These are phyloP conservation scores for Hygrocybe punicea DNA, from an alignment of 768 basidiomycete genomes.

Conservation along the genomic window DNA sequence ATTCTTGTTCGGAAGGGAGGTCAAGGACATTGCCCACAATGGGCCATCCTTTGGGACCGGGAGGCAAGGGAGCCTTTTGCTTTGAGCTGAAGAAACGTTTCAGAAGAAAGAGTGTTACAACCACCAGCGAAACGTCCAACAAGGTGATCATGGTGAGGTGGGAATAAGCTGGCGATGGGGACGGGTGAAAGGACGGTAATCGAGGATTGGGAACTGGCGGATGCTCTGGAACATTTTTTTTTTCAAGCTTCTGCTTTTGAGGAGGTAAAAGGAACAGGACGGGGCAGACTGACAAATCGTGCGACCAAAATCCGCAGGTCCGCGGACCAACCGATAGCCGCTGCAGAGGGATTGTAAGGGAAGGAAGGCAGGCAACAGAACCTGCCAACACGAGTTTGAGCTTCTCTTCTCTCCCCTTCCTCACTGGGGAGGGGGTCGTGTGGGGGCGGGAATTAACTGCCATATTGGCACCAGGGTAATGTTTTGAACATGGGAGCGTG, in stretches of 20 bases:
- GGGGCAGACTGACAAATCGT: too few species aligned
- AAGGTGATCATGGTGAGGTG: not conserved
- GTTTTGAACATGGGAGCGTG: too few species aligned
- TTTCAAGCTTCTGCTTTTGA: not conserved
- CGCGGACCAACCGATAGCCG: too few species aligned
- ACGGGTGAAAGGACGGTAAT: not conserved
- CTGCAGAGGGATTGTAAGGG: too few species aligned
- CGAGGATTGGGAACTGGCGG: not conserved
- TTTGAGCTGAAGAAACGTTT: not conserved
- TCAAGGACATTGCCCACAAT: constrained; percentile 34
- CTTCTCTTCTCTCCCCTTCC: too few species aligned
- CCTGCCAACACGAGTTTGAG: too few species aligned
- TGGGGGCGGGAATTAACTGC: too few species aligned
- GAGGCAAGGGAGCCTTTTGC: constrained; percentile 24
- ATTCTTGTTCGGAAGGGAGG: constrained; percentile 25
- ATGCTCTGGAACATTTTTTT: not conserved
- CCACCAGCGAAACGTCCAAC: constrained; percentile 2
- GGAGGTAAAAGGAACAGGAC: too few species aligned
- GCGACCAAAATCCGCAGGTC: too few species aligned
- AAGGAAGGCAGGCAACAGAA: too few species aligned
- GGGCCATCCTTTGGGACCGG: constrained; percentile 39
- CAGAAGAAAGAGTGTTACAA: not conserved
- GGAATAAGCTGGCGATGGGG: constrained; percentile 30
- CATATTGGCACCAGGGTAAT: too few species aligned
- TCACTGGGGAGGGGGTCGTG: too few species aligned